Percentiles rank a stretch among this genome's conserved stretches.
These are phyloP conservation scores for Moesziomyces sp. DNA, from an alignment of 1,284 basidiomycete species.

Conservation along the genomic window DNA sequence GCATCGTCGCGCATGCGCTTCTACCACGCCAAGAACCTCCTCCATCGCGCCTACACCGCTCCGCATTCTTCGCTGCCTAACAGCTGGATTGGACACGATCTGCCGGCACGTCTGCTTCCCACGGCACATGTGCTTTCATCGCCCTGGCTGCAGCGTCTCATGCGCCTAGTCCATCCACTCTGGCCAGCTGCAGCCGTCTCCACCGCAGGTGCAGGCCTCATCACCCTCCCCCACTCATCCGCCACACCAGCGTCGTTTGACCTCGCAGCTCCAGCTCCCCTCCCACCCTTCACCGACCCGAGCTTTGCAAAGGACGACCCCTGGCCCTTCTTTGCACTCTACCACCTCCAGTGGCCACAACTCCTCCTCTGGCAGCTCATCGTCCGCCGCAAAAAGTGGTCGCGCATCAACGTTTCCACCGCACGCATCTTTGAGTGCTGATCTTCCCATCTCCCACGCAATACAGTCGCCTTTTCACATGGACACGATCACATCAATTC, in stretches of 20 bases:
- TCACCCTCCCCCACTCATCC: background rate
- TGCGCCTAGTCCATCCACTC: slow-evolving; percentile 22
- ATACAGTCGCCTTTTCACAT: background rate
- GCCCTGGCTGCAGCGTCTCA: background rate
- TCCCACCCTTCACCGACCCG: slow-evolving; percentile 46
- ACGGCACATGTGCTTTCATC: background rate
- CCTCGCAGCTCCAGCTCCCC: slow-evolving; percentile 22
- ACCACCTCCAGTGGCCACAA: slow-evolving; percentile 55
- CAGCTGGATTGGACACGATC: slow-evolving; percentile 69
- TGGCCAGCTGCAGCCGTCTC: slow-evolving; percentile 10
- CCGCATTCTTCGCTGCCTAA: slow-evolving; percentile 45
- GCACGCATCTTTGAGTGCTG: slow-evolving; percentile 58
- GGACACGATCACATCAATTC: background rate
- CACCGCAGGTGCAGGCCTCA: background rate
- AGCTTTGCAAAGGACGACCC: slow-evolving; percentile 51
- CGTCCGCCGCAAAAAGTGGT: slow-evolving; percentile 40
- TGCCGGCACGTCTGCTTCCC: slow-evolving; percentile 66
- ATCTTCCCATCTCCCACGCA: background rate
- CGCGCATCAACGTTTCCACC: slow-evolving; percentile 55
- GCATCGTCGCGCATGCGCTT: slow-evolving; percentile 28
- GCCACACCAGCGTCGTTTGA: slow-evolving; percentile 11
- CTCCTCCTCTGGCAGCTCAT: slow-evolving; percentile 51
- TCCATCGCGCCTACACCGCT: slow-evolving; percentile 33
- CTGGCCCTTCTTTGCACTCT: slow-evolving; percentile 50
- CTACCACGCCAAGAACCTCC: slow-evolving; percentile 42